Percentiles rank a stretch among this genome's conserved stretches.
Evolutionary conservation across 495 filamentous ascomycete genomes (phyloP).

Genomic region (Trichoderma parareesei): DNA sequence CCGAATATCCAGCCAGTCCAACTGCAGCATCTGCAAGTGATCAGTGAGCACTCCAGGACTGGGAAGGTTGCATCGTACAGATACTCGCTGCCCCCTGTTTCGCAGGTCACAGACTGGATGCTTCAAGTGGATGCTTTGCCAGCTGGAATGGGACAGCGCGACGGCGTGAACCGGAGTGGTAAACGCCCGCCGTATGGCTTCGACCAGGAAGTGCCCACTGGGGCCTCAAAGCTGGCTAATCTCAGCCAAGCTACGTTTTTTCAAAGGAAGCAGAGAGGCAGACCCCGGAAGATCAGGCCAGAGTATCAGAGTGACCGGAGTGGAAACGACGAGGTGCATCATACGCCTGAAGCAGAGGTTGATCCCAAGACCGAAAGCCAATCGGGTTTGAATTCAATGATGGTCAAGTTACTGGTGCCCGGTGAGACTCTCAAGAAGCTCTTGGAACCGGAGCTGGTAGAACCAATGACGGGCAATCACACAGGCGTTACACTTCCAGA

Average conservation of each 20-base stretch:
- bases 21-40: slow-evolving; percentile 34
- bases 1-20: slow-evolving; percentile 35
- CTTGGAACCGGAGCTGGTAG: background rate
- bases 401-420: background rate
- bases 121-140: background rate
- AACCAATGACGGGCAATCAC: background rate
- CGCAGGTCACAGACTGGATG: background rate
- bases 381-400: background rate
- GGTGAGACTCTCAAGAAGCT: background rate
- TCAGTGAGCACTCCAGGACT: background rate
- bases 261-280: background rate
- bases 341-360: background rate
- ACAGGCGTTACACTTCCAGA: background rate
- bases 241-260: background rate
- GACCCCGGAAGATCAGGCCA: background rate
- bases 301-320: background rate
- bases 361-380: background rate
- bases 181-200: background rate
- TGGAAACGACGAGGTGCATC: background rate
- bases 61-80: slow-evolving; percentile 8
- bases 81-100: background rate
- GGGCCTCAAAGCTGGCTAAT: background rate
- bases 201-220: background rate
- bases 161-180: background rate
- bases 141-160: background rate